Evolutionary conservation across 2,329 filamentous ascomycete genomes (phyloP).

Genomic region (Endocalyx cinctus): DNA sequence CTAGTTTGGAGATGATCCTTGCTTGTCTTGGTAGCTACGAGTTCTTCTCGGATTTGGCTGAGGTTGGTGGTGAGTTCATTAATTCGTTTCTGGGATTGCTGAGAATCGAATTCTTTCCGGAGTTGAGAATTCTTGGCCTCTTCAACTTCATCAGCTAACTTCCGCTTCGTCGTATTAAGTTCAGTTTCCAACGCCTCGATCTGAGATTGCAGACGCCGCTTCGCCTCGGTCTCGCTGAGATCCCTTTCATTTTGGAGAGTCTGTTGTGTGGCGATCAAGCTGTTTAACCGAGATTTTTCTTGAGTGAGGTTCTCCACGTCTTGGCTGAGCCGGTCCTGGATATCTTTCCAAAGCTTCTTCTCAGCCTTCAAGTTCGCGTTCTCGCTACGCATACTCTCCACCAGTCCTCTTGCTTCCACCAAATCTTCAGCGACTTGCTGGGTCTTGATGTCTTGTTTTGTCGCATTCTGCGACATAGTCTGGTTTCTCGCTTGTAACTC

Average conservation of each 20-base stretch:
- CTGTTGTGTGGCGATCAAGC: constrained; percentile 77
- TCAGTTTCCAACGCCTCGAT: constrained; percentile 78
- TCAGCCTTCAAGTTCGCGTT: constrained; percentile 91
- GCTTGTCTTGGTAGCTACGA: constrained; percentile 79
- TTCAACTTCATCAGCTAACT: constrained; percentile 76
- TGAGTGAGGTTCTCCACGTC: constrained; percentile 83
- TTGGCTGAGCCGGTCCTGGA: constrained; percentile 80
- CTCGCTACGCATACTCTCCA: constrained; percentile 86
- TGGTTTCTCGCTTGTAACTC: constrained; percentile 83
- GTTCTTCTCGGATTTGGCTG: constrained; percentile 77
- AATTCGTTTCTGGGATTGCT: constrained; percentile 84
- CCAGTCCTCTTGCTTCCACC: constrained; percentile 74
- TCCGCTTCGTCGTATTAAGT: constrained; percentile 72
- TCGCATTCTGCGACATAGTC: constrained; percentile 72
- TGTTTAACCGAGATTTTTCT: constrained; percentile 80
- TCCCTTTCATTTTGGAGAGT: constrained; percentile 90
- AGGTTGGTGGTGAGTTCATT: constrained; percentile 83
- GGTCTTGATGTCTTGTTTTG: constrained; percentile 83
- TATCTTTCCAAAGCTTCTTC: constrained; percentile 90
- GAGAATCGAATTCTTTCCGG: constrained; percentile 84
- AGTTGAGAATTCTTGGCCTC: constrained; percentile 78
- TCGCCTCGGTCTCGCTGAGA: constrained; percentile 73
- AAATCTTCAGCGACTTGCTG: constrained; percentile 93
- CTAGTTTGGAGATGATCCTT: constrained; percentile 84
- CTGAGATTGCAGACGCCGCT: constrained; percentile 72